Conservation (phyloP, 768 basidiomycete genomes). For the Trametes cubensis region DNA sequence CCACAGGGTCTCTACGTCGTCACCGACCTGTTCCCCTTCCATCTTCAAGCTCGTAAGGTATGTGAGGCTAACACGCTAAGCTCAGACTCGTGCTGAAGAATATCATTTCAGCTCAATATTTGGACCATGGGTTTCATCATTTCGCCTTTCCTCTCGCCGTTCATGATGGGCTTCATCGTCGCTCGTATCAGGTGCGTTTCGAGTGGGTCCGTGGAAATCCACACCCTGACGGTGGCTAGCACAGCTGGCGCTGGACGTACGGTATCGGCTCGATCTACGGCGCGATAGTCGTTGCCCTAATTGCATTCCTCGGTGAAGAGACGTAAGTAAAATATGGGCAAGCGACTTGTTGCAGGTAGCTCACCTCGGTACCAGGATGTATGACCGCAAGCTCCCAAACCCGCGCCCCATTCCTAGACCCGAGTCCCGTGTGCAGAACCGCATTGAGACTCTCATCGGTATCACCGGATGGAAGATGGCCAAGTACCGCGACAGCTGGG, state of each 20-base stretch:
- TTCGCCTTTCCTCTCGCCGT: slow-evolving; percentile 66
- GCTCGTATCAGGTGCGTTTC: slow-evolving; percentile 47
- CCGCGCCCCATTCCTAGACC: slow-evolving; percentile 48
- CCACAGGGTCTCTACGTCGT: slow-evolving; percentile 59
- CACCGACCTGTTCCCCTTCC: slow-evolving; percentile 69
- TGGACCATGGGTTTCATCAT: slow-evolving; percentile 78
- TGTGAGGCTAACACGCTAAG: slow-evolving; percentile 12
- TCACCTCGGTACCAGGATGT: slow-evolving; percentile 47
- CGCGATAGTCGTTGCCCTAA: slow-evolving; percentile 55
- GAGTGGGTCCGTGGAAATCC: slow-evolving; percentile 4
- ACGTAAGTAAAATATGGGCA: slow-evolving; percentile 45
- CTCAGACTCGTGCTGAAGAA: background rate
- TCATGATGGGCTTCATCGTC: slow-evolving; percentile 68
- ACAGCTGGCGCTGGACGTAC: slow-evolving; percentile 66
- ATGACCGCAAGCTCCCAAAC: slow-evolving; percentile 55
- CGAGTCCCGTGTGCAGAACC: slow-evolving; percentile 48
- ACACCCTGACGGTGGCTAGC: background rate
- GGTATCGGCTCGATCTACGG: slow-evolving; percentile 66
- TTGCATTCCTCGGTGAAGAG: slow-evolving; percentile 64
- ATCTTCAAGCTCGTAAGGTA: slow-evolving; percentile 67
- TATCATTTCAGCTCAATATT: slow-evolving; percentile 51
- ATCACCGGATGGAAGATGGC: slow-evolving; percentile 62
- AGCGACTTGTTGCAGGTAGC: background rate
- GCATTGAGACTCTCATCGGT: slow-evolving; percentile 63
- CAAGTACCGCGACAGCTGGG: slow-evolving; percentile 57